phyloP scores from a whole-genome alignment of 768 basidiomycete species.

The Mycena sanguinolenta region DNA sequence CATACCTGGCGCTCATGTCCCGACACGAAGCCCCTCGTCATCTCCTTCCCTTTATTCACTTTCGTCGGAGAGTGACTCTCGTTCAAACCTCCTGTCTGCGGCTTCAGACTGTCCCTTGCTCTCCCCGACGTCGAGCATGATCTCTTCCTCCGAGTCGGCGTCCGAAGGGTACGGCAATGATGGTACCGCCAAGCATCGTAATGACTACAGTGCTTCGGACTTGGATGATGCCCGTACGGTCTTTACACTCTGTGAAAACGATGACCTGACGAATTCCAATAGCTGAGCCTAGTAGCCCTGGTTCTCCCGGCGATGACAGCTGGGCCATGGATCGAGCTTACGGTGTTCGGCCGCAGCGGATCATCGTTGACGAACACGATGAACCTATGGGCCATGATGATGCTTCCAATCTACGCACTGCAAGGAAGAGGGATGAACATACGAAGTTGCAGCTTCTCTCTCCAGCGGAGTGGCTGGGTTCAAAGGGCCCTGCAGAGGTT shows the following conservation, averaged over 20 bases:
- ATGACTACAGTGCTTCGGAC: slow-evolving; percentile 7
- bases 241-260: neutral
- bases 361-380: slow-evolving; percentile 23
- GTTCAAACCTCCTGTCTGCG: slow-evolving; percentile 6
- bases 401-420: slow-evolving; percentile 12
- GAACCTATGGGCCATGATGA: slow-evolving; percentile 1
- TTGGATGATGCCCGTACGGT: slow-evolving; percentile 17
- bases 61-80: slow-evolving; percentile 28
- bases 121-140: slow-evolving; percentile 30
- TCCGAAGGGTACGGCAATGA: slow-evolving; percentile 24
- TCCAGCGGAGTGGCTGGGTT: slow-evolving; percentile 34
- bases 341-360: slow-evolving; percentile 17
- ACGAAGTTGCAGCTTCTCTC: slow-evolving; percentile 18
- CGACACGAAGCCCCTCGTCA: slow-evolving; percentile 19
- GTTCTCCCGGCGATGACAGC: slow-evolving; percentile 3
- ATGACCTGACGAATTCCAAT: slow-evolving; percentile 9
- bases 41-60: slow-evolving; percentile 35
- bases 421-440: slow-evolving; percentile 17
- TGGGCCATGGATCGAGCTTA: slow-evolving; percentile 10
- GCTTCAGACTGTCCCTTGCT: slow-evolving; percentile 18
- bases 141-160: slow-evolving; percentile 19
- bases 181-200: neutral
- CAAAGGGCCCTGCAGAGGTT: slow-evolving; percentile 13
- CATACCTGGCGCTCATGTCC: neutral
- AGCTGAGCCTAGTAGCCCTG: slow-evolving; percentile 12